These are phyloP conservation scores for Triticum dicoccoides DNA, from an alignment of 176 grass and related monocot species.

Conservation along the genomic window DNA sequence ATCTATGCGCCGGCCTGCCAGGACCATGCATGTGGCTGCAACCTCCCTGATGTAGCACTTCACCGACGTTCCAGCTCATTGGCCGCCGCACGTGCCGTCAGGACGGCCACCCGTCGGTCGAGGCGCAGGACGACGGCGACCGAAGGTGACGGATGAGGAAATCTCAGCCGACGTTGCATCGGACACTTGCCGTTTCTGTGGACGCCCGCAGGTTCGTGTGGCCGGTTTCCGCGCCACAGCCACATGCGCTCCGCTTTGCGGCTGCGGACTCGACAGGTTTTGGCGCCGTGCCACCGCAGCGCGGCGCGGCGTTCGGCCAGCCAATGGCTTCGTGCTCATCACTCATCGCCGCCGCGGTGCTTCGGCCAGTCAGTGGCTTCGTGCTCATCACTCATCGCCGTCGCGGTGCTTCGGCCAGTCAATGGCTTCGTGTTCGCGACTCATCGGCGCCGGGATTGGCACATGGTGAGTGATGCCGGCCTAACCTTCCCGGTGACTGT, in stretches of 20 bases:
- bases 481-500: background rate
- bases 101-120: background rate
- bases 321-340: background rate
- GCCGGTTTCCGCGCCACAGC: background rate
- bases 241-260: background rate
- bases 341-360: background rate
- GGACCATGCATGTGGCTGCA: background rate
- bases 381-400: background rate
- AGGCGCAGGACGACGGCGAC: background rate
- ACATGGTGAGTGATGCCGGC: slow-evolving; percentile 10
- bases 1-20: background rate
- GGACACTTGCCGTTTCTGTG: slow-evolving; percentile 18
- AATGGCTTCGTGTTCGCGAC: too few relatives aligned
- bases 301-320: background rate
- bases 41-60: background rate
- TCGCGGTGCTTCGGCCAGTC: too few relatives aligned
- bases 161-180: background rate
- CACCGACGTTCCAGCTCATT: background rate
- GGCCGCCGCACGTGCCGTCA: background rate
- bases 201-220: slow-evolving; percentile 26
- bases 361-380: background rate
- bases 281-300: background rate
- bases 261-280: background rate
- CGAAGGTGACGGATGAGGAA: background rate
- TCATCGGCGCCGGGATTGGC: background rate